Evolutionary conservation across 2,329 filamentous ascomycete genomes (phyloP).

Genomic region (Fusarium udum): DNA sequence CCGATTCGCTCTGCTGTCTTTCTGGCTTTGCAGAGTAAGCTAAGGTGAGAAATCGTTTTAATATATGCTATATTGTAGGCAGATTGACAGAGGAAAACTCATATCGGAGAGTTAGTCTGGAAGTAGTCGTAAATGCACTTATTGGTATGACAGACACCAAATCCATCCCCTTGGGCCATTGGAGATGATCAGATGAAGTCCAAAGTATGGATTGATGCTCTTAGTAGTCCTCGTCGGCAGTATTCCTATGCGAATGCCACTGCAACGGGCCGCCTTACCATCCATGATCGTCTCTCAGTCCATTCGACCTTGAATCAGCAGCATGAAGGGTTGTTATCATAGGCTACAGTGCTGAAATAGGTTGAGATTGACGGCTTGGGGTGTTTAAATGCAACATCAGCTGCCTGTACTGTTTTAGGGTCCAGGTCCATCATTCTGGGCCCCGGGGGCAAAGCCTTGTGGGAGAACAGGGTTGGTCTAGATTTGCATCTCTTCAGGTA

Average conservation of each 20-base stretch:
- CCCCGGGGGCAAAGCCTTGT: neutral
- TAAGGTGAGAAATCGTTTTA: fast-evolving
- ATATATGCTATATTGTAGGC: too few species aligned
- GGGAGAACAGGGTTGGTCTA: neutral
- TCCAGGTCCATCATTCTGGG: neutral
- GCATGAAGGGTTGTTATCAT: neutral
- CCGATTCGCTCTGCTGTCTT: neutral
- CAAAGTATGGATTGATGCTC: neutral
- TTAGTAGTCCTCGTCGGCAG: neutral
- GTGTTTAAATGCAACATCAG: neutral
- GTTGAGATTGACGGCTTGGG: neutral
- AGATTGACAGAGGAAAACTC: neutral
- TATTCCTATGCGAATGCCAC: neutral
- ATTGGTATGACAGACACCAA: neutral
- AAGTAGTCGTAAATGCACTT: neutral
- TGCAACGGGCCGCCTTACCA: neutral
- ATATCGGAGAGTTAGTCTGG: neutral
- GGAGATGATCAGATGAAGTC: neutral
- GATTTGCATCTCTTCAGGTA: neutral
- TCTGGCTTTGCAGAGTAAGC: neutral
- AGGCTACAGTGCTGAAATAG: neutral
- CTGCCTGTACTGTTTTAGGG: neutral
- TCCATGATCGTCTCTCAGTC: neutral
- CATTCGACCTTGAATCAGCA: neutral
- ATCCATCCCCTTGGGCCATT: neutral